A percentile compares a stretch with the other conserved stretches of the same genome.
phyloP scores from a whole-genome alignment of 768 basidiomycete species.

The Nidularia pulvinata region DNA sequence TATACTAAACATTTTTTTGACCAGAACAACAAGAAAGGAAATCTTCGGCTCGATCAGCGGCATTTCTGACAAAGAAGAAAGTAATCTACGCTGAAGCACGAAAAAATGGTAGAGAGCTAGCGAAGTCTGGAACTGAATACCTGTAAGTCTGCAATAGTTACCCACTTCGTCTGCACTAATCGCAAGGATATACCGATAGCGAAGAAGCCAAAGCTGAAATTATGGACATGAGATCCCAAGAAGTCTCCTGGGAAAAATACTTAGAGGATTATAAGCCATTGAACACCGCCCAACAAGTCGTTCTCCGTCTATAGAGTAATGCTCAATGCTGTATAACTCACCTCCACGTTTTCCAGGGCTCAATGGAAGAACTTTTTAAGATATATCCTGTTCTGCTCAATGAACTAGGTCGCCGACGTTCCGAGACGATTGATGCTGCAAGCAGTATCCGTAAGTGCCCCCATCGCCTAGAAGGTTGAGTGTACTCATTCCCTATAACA shows the following conservation, averaged over 20 bases:
- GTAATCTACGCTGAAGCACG: slow-evolving; percentile 29
- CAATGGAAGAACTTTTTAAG: slow-evolving; percentile 12
- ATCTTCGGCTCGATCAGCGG: slow-evolving; percentile 10
- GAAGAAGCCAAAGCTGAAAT: slow-evolving; percentile 24
- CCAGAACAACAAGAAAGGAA: slow-evolving; percentile 13
- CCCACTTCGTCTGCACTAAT: neutral
- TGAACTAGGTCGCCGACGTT: slow-evolving; percentile 29
- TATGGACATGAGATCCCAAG: slow-evolving; percentile 19
- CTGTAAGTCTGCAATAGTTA: slow-evolving; percentile 17
- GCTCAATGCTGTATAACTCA: too few species aligned
- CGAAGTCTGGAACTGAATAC: slow-evolving; percentile 19
- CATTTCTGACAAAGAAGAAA: slow-evolving; percentile 27
- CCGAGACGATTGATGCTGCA: slow-evolving; percentile 27
- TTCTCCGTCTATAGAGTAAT: neutral
- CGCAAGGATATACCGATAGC: slow-evolving; percentile 11
- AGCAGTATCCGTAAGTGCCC: slow-evolving; percentile 31
- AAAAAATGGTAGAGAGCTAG: slow-evolving; percentile 22
- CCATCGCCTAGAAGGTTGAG: neutral
- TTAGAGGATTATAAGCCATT: slow-evolving; percentile 20
- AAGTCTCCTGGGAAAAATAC: slow-evolving; percentile 19
- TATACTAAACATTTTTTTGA: neutral
- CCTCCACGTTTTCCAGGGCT: neutral
- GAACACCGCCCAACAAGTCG: slow-evolving; percentile 21
- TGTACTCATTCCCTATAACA: neutral
- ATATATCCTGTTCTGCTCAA: slow-evolving; percentile 23